Base-by-base conservation (phyloP, 129 eudicot species). In the Saussurea involucrata region DNA sequence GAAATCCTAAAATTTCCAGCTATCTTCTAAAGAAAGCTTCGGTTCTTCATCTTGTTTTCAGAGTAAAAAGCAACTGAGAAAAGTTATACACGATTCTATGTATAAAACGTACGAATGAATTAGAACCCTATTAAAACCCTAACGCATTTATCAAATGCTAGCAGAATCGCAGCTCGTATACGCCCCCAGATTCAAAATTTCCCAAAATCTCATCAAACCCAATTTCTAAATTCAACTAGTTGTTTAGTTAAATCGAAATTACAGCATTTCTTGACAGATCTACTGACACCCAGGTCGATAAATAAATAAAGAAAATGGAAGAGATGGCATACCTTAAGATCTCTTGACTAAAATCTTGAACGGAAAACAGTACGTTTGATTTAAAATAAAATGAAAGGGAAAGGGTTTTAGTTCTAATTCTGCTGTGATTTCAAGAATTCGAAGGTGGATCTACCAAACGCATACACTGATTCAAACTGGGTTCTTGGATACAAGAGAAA, bases 271-370 rank as follows among this genome's bases (percentile, higher is more conserved):
- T 7, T 57, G 24, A 68, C 80, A 72, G 86, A 78, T 78, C 86
- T 69, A 73, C 76, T 13, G 15, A 55, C 58, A 66, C 68, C 58
- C 76, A 18, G 27, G 61, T 36, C 74, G 44, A 40, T 40, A 82
- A 49, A 63, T 17, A 6, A 28, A 57, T 15, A 80, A 17, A 21
- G 10, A 3, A 66, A 9, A 66, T 73, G 64, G 12, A 57, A 49
- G 44, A 73, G 69, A 74, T 74, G 68, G 28, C 84, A 80, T 68
- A 80, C 84, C 84, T 74, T 80, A 80, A 74, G 84, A 80, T 60
- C 65, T 74, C 71, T 57, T 37, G 70, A 22, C 53, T 40, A 67
- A 37, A 58, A 74, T 67, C 65, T 74, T 74, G 75, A 34, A 18
- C 69, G 12, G 46, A 24, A 33, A n/a, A n/a, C 49, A 24, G 29